A percentile compares a stretch with the other conserved stretches of the same genome.
Evolutionary conservation across 2,329 filamentous ascomycete genomes (phyloP).

Genomic region (Colletotrichum euphorbiae): DNA sequence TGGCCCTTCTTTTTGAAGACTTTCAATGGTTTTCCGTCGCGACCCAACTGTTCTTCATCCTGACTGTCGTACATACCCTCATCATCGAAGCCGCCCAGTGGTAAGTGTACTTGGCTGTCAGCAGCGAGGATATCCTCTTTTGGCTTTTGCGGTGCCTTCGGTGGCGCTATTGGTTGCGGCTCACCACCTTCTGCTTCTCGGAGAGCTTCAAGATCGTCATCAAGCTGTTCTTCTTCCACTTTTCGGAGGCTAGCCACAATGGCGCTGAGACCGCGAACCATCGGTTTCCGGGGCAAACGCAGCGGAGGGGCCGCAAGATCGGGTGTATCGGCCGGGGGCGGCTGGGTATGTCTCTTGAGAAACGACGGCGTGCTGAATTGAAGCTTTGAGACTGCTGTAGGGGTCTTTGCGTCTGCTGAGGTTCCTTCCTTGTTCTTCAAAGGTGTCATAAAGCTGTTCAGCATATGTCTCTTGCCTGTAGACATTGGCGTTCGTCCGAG

Average conservation of each 20-base stretch:
- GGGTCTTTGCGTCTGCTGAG: conserved; percentile 54
- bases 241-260: conserved; percentile 78
- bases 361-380: conserved; percentile 79
- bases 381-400: conserved; percentile 64
- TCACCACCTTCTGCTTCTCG: conserved; percentile 73
- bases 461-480: conserved; percentile 68
- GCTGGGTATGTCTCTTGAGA: conserved; percentile 62
- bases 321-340: conserved; percentile 67
- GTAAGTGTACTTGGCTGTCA: conserved; percentile 57
- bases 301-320: conserved; percentile 62
- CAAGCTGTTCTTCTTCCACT: conserved; percentile 73
- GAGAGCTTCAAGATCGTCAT: conserved; percentile 80
- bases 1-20: conserved; percentile 86
- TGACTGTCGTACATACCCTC: conserved; percentile 68
- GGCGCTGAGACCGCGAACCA: conserved; percentile 78
- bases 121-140: conserved; percentile 54
- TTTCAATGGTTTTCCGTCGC: conserved; percentile 69
- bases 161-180: conserved; percentile 41
- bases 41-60: conserved; percentile 61
- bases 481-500: conserved; percentile 64
- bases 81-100: conserved; percentile 73
- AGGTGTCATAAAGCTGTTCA: conserved; percentile 76
- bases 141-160: conserved; percentile 40
- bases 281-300: conserved; percentile 67
- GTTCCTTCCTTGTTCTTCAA: conserved; percentile 61